Evolutionary conservation across 768 basidiomycete species (phyloP).

Genomic region (Termitomyces sp.): DNA sequence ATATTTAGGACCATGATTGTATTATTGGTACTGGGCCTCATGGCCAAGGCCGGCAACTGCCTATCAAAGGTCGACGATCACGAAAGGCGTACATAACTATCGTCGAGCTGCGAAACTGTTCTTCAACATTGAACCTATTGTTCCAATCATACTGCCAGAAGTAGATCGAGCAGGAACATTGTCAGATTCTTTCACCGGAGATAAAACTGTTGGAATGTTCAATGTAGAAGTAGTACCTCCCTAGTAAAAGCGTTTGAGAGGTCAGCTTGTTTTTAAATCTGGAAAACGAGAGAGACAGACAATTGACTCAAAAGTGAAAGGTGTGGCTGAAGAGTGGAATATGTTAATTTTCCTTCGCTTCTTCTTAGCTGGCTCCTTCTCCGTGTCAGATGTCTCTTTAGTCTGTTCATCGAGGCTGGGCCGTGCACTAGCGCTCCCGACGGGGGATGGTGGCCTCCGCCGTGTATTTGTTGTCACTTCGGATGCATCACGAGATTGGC

Average conservation of each 20-base stretch:
- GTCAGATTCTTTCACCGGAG: constrained; percentile 58
- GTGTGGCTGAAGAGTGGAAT: constrained; percentile 39
- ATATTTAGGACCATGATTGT: not conserved
- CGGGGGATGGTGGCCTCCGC: constrained; percentile 14
- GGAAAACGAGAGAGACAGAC: constrained; percentile 8
- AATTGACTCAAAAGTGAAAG: constrained; percentile 43
- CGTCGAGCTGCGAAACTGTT: constrained; percentile 15
- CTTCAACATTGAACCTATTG: constrained; percentile 18
- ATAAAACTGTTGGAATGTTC: constrained; percentile 62
- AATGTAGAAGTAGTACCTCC: constrained; percentile 32
- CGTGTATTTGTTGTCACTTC: constrained; percentile 1
- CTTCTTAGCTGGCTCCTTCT: constrained; percentile 38
- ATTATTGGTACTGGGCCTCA: too few species aligned
- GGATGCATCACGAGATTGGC: constrained; percentile 2
- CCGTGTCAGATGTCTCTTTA: constrained; percentile 4
- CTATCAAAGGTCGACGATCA: not conserved
- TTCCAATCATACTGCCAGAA: constrained; percentile 24
- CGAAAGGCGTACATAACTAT: not conserved
- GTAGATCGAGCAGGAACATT: constrained; percentile 43
- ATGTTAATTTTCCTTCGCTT: constrained; percentile 69
- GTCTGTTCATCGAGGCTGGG: constrained; percentile 4
- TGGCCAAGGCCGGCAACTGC: not conserved
- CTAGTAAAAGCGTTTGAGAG: constrained; percentile 18
- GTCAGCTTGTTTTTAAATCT: not conserved
- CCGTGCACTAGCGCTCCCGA: constrained; percentile 11